Conservation (phyloP, 805 yeast genomes). For the Starmerella ratchasimensis region DNA sequence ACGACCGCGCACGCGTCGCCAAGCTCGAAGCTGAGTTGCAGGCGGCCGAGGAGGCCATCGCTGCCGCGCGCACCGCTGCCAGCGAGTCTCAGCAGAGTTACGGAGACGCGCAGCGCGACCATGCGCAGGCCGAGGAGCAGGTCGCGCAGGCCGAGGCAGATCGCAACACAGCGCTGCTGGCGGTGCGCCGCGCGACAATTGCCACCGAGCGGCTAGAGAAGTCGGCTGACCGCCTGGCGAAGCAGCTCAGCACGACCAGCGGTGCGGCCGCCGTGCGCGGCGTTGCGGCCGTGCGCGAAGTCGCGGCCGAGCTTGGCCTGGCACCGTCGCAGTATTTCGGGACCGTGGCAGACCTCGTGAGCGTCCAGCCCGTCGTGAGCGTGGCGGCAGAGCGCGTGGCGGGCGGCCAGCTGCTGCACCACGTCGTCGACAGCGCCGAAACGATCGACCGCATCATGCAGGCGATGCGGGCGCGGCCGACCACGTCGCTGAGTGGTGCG, state of each 20-base stretch:
- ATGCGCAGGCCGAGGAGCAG: slow-evolving; percentile 10
- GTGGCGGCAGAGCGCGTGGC: slow-evolving; percentile 82
- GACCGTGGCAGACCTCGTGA: slow-evolving; percentile 69
- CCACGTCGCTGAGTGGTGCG: slow-evolving; percentile 37
- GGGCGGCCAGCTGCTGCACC: slow-evolving; percentile 71
- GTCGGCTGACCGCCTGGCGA: slow-evolving; percentile 44
- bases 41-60: slow-evolving; percentile 19
- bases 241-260: slow-evolving; percentile 37
- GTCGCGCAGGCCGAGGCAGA: slow-evolving; percentile 39
- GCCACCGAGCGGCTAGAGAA: slow-evolving; percentile 40
- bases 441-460: slow-evolving; percentile 64
- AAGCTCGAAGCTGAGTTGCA: slow-evolving; percentile 23
- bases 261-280: slow-evolving; percentile 31
- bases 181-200: slow-evolving; percentile 53
- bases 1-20: slow-evolving; percentile 2
- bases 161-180: slow-evolving; percentile 65
- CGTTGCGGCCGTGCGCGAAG: slow-evolving; percentile 50
- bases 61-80: slow-evolving; percentile 8
- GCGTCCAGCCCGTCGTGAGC: slow-evolving; percentile 67
- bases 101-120: slow-evolving; percentile 1
- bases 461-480: slow-evolving; percentile 34
- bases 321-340: slow-evolving; percentile 51
- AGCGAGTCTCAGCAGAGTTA: slow-evolving; percentile 10
- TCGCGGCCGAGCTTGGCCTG: slow-evolving; percentile 45
- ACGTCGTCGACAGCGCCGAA: slow-evolving; percentile 76